phyloP scores from a whole-genome alignment of 148 eudicot genomes.

The Heliamphora exappendiculata region DNA sequence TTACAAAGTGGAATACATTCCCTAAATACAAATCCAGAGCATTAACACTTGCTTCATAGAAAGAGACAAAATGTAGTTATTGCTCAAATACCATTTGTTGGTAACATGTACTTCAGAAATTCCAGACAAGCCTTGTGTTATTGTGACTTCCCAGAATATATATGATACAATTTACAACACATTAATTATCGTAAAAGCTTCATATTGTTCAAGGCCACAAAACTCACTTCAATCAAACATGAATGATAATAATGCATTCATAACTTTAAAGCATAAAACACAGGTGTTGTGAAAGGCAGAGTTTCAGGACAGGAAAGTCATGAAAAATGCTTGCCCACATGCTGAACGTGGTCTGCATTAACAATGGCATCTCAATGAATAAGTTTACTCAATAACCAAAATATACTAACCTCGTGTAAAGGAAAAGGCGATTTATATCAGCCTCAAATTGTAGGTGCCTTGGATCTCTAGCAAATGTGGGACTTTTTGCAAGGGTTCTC shows the following conservation, averaged over 20 bases:
- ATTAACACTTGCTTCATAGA: background rate
- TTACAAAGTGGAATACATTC: background rate
- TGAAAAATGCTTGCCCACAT: background rate
- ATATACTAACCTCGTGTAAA: slow-evolving; percentile 64
- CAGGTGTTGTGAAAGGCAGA: background rate
- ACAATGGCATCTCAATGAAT: background rate
- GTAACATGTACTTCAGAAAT: background rate
- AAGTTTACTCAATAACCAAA: background rate
- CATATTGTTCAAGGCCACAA: background rate
- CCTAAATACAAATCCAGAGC: background rate
- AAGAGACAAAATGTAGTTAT: background rate
- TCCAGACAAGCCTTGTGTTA: background rate
- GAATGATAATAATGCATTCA: background rate
- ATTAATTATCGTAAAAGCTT: background rate
- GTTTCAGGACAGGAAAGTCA: background rate
- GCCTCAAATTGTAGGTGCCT: slow-evolving; percentile 88
- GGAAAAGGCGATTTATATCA: slow-evolving; percentile 81
- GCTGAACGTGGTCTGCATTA: background rate
- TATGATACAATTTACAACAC: background rate
- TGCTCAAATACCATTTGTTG: background rate
- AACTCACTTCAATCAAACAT: background rate
- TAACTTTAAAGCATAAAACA: slow-evolving; percentile 1
- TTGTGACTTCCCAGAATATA: background rate
- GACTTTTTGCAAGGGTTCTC: slow-evolving; percentile 75
- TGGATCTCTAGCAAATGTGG: slow-evolving; percentile 74